Evolutionary conservation across 345 rosid species (phyloP), one percentile per base, ranked within the genome.

Genomic region (Passiflora organensis): DNA sequence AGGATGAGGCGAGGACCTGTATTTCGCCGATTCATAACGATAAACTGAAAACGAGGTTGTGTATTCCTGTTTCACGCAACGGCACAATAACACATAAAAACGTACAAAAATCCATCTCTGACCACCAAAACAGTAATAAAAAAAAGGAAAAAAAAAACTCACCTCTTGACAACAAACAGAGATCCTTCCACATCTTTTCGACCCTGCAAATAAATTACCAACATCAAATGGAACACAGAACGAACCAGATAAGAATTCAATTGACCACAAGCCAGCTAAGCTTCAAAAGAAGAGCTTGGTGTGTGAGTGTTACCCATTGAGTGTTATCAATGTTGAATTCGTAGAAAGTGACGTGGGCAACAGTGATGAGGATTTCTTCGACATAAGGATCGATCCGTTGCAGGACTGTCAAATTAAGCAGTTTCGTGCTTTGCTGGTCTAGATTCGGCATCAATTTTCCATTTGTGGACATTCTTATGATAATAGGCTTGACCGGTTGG

Each of bases 121-220:
- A 24, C 42, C 9, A 43, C 14, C 10, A 2, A 5, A 13, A 36
- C 4, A 46, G 24, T 12, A 2, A 12, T 6, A 53, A 15, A 2
- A 19, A n/a, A 46, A 3, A 34, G 14, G 43, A 1, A 16, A 18
- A 10, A 23, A 55, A 23, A 44, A 34, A 43, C 16, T 48, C 1
- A 85, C 96, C 98, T 82, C 72, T 93, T 93, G 37, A 93, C 99
- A 17, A 93, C 96, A 54, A 89, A 89, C 18, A 89, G 82, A 57
- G 99, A 84, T 39, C 99, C 99, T 78, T 93, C 99, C 37, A 93
- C 96, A 48, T 93, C 96, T 72, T 93, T 93, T 49, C 96, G 95
- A 38, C 95, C 79, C 96, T 91, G 74, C 62, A 66, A 51, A 43
- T 12, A n/a, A 53, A 43, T 19, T 10, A n/a, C n/a, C 10, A 45